Conservation (phyloP, 768 basidiomycete genomes). For the Lactifluus hygrophoroides region DNA sequence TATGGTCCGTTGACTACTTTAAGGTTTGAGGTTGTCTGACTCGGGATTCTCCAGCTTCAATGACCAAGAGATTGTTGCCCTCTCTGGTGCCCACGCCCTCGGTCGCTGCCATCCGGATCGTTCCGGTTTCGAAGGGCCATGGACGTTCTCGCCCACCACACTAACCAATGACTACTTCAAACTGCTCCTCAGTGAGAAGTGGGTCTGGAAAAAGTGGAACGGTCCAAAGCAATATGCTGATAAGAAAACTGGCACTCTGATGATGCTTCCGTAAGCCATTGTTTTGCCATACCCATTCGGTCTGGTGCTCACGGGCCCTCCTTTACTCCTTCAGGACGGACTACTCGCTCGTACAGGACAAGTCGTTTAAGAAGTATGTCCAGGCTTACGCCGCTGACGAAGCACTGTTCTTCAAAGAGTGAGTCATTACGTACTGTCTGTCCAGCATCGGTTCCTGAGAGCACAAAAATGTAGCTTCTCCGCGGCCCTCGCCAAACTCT, state of each 20-base stretch:
- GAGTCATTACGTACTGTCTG: constrained; percentile 26
- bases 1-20: constrained; percentile 21
- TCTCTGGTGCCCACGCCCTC: constrained; percentile 89
- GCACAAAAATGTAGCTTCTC: constrained; percentile 56
- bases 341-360: constrained; percentile 83
- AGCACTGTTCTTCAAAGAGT: constrained; percentile 93
- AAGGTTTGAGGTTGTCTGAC: background rate
- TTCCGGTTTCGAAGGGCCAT: constrained; percentile 84
- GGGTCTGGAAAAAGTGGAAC: constrained; percentile 93
- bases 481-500: constrained; percentile 61
- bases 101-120: constrained; percentile 85
- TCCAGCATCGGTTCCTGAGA: constrained; percentile 7
- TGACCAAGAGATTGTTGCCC: constrained; percentile 95
- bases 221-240: constrained; percentile 93
- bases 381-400: constrained; percentile 82
- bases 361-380: constrained; percentile 83
- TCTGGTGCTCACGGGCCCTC: background rate
- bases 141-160: constrained; percentile 90
- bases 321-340: constrained; percentile 50
- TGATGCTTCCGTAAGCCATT: constrained; percentile 89
- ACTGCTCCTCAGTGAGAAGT: constrained; percentile 82
- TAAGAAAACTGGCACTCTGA: constrained; percentile 78
- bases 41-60: constrained; percentile 49
- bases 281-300: background rate
- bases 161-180: constrained; percentile 82